These are phyloP conservation scores for Neofusicoccum parvum DNA, from an alignment of 2,329 filamentous ascomycete species.

Conservation along the genomic window DNA sequence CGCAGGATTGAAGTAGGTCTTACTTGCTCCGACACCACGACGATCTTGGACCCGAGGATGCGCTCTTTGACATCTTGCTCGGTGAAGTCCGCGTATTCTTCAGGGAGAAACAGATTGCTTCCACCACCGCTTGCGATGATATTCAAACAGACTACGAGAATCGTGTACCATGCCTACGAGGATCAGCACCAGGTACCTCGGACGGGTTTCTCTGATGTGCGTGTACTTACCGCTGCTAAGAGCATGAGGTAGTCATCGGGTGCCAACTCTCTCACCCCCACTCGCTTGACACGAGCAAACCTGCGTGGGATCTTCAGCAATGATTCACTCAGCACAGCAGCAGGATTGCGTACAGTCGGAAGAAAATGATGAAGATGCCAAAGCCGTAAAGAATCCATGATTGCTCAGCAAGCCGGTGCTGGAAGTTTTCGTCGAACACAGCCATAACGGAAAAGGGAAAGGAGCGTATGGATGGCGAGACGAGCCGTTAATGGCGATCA, in stretches of 20 bases:
- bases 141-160: conserved; percentile 46
- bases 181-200: background rate
- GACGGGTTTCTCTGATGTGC: background rate
- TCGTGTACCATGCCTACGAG: conserved; percentile 36
- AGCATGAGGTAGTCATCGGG: conserved; percentile 37
- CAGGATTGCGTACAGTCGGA: conserved; percentile 28
- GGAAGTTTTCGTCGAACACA: conserved; percentile 4
- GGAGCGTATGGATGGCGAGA: background rate
- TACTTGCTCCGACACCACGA: conserved; percentile 49
- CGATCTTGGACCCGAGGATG: conserved; percentile 49
- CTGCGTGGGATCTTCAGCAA: background rate
- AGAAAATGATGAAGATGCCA: conserved; percentile 31
- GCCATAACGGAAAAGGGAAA: conserved; percentile 1
- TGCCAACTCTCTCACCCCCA: conserved; percentile 23
- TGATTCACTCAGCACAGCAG: background rate
- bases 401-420: conserved; percentile 21
- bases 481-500: background rate
- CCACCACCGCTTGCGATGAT: conserved; percentile 45
- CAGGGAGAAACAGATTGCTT: conserved; percentile 45
- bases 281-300: conserved; percentile 31
- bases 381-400: conserved; percentile 36
- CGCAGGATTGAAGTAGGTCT: background rate
- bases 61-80: conserved; percentile 43
- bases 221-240: conserved; percentile 3
- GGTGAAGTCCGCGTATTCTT: conserved; percentile 40